Conservation (phyloP, 2,329 filamentous ascomycete genomes). For the Boeremia exigua region DNA sequence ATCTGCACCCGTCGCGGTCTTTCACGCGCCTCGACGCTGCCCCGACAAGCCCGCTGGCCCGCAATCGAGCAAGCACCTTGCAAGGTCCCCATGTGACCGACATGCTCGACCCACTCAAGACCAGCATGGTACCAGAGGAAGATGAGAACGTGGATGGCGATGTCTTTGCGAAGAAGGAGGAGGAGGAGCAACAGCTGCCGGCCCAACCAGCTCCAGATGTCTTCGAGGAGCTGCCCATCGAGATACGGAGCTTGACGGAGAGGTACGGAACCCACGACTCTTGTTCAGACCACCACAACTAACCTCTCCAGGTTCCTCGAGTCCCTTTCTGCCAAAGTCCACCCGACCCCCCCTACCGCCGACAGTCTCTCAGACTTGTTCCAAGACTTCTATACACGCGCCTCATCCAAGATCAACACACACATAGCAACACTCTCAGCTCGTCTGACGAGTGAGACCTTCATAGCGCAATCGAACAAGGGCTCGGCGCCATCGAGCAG, state of each 20-base stretch:
- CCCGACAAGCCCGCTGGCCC: constrained; percentile 41
- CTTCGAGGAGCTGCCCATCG: constrained; percentile 90
- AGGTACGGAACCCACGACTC: constrained; percentile 60
- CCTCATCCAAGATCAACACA: constrained; percentile 81
- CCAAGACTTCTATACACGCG: constrained; percentile 88
- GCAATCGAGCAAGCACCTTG: constrained; percentile 56
- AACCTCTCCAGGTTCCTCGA: constrained; percentile 77
- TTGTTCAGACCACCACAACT: background rate
- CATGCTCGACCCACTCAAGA: constrained; percentile 52
- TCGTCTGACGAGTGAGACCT: constrained; percentile 72
- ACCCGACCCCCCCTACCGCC: constrained; percentile 81
- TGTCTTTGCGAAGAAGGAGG: constrained; percentile 51
- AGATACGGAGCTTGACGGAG: constrained; percentile 88
- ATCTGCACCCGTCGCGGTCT: constrained; percentile 53
- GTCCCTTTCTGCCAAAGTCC: constrained; percentile 83
- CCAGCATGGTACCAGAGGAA: constrained; percentile 43
- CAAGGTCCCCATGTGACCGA: constrained; percentile 52
- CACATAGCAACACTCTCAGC: constrained; percentile 83
- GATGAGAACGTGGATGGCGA: constrained; percentile 44
- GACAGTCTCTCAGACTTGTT: constrained; percentile 85
- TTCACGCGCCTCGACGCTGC: constrained; percentile 57
- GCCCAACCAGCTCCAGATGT: constrained; percentile 62
- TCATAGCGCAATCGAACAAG: constrained; percentile 45
- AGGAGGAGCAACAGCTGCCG: constrained; percentile 30
- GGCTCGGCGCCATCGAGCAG: constrained; percentile 46